Evolutionary conservation across 2,329 filamentous ascomycete genomes (phyloP).

Genomic region (Epichloe typhina): DNA sequence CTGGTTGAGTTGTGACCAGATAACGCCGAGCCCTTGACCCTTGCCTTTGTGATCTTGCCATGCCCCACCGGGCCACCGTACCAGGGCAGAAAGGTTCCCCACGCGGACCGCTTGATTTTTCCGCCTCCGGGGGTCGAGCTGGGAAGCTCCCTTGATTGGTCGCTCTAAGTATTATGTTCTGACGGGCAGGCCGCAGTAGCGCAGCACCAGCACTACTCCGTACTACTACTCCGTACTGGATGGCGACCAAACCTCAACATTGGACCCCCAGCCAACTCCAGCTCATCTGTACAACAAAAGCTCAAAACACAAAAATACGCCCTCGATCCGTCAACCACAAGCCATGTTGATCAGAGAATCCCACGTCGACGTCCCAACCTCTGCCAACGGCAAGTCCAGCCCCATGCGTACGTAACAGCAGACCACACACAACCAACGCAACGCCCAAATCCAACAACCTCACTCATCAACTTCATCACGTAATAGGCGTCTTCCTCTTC

Average conservation of each 20-base stretch:
- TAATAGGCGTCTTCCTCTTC: constrained; percentile 74
- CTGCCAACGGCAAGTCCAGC: constrained; percentile 39
- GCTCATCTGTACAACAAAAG: background rate
- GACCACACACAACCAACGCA: background rate
- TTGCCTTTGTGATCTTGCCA: too few species aligned
- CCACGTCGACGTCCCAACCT: constrained; percentile 35
- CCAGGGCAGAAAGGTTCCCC: background rate
- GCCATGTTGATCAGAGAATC: constrained; percentile 40
- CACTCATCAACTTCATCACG: background rate
- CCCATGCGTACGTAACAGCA: constrained; percentile 33
- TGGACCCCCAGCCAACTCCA: background rate
- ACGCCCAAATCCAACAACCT: background rate
- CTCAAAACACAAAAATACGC: too few species aligned
- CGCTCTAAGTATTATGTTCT: too few species aligned
- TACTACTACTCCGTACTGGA: background rate
- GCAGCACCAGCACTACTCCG: background rate
- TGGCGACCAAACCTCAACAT: background rate
- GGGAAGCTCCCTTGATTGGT: background rate
- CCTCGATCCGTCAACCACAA: background rate
- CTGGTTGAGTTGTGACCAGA: background rate
- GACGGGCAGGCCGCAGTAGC: too few species aligned
- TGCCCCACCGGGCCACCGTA: background rate
- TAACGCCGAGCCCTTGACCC: too few species aligned
- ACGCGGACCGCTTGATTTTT: constrained; percentile 3
- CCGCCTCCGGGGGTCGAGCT: constrained; percentile 1